Evolutionary conservation across 2,329 filamentous ascomycete genomes (phyloP).

Genomic region (Lachnellula willkommii): DNA sequence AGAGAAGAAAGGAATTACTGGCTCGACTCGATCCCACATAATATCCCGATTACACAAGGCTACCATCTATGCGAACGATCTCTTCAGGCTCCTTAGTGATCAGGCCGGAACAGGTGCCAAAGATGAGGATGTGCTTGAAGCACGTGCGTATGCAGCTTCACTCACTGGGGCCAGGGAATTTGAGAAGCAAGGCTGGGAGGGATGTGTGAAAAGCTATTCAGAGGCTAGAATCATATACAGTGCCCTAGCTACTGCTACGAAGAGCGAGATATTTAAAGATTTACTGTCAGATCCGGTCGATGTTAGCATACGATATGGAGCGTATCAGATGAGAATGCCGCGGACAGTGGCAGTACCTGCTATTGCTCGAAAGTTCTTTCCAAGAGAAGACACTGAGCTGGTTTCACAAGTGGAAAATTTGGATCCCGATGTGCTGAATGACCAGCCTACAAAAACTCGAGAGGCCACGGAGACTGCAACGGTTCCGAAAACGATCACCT

Average conservation of each 20-base stretch:
- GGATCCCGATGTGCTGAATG: conserved; percentile 61
- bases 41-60: conserved; percentile 83
- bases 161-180: conserved; percentile 74
- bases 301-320: conserved; percentile 88
- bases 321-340: conserved; percentile 84
- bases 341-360: conserved; percentile 75
- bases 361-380: conserved; percentile 76
- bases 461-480: conserved; percentile 48
- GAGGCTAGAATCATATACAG: conserved; percentile 77
- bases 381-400: conserved; percentile 55
- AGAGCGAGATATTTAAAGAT: conserved; percentile 78
- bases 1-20: conserved; percentile 72
- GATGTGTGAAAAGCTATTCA: conserved; percentile 70
- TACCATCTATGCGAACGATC: conserved; percentile 59
- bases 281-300: conserved; percentile 81
- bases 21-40: conserved; percentile 79
- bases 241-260: conserved; percentile 60
- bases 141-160: conserved; percentile 73
- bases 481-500: conserved; percentile 70
- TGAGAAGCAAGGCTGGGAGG: conserved; percentile 82
- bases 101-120: conserved; percentile 58
- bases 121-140: conserved; percentile 72
- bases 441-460: conserved; percentile 45
- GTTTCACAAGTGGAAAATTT: conserved; percentile 64
- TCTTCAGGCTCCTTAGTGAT: conserved; percentile 63